Evolutionary conservation across 2,329 filamentous ascomycete species (phyloP), one percentile per base, ranked within the genome.

Genomic region (Fusarium hainanense): DNA sequence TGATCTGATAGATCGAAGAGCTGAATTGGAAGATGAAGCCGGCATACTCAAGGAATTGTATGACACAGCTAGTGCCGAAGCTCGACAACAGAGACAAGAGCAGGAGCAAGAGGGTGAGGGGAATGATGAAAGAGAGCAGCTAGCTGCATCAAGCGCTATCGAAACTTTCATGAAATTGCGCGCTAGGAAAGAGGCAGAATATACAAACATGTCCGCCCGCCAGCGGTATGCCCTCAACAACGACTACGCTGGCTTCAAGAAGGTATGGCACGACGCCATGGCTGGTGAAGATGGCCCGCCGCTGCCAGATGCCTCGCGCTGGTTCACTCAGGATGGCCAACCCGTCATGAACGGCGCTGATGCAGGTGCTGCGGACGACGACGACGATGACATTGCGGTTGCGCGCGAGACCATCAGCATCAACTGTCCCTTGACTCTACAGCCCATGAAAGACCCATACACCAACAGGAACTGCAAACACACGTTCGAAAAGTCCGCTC

Each of bases 311-410:
- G 81, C 86, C 1, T 81, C 82, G 4, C 80, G 80, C 14, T 89
- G 87, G 87, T 89, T 89, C 70, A 79, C 82, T 47, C 67, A 77
- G 20, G 77, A 82, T 37, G 85, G 84, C 5, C 73, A 80, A 41
- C 84, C 85, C 6, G 78, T 81, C 43, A 78, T 81, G 76, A 68
- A 65, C 37, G 66, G 59, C 4, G 72, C 71, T 20, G 58, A 70
- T 41, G 46, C 47, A 5, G 71, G 72, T 2, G 80, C 73, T 2
- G 79, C 71, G 5, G 83, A 79, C 4, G 84, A 87, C 7, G 85
- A 85, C 18, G 90, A 91, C 57, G 90, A 92, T 21, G 92, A 94
- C 43, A 83, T 94, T 25, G 85, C 90, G 3, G 85, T 94, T 30
- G 85, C 87, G 28, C 84, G 87, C 50, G 88, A 89, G 66, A 86